Percentiles rank a stretch among this genome's conserved stretches.
Evolutionary conservation across 345 rosid genomes (phyloP).

Genomic region (Pelargonium nanum): DNA sequence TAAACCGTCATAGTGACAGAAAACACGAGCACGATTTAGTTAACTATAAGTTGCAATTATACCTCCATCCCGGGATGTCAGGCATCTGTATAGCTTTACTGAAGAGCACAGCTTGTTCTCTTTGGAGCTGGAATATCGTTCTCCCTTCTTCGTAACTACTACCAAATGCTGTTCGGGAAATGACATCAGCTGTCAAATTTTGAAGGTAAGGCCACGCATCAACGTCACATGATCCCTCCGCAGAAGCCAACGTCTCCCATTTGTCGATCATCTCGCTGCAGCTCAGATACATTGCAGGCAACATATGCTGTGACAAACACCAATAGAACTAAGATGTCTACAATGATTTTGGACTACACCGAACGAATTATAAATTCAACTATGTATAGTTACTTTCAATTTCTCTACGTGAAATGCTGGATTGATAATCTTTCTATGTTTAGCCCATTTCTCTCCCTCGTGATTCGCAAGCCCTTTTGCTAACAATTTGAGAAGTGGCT

Average conservation of each 20-base stretch:
- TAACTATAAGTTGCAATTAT: too few species aligned
- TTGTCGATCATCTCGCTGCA: constrained; percentile 17
- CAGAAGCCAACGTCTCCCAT: constrained; percentile 18
- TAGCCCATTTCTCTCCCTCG: neutral
- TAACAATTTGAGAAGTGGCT: neutral
- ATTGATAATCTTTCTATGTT: neutral
- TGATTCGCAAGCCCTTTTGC: neutral
- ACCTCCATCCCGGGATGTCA: neutral
- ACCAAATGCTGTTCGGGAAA: too few species aligned
- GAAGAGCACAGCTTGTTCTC: constrained; percentile 15
- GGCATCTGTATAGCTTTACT: constrained; percentile 4
- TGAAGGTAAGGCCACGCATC: constrained; percentile 30
- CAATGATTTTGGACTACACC: too few species aligned
- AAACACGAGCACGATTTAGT: neutral
- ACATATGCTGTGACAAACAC: too few species aligned
- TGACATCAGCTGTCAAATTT: constrained; percentile 27
- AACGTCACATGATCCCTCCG: constrained; percentile 18
- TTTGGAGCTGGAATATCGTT: constrained; percentile 23
- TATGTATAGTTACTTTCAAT: neutral
- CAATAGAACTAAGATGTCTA: too few species aligned
- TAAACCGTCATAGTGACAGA: too few species aligned
- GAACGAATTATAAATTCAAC: too few species aligned
- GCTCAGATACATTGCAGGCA: constrained; percentile 22
- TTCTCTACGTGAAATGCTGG: neutral
- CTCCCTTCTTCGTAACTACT: constrained; percentile 32